Evolutionary conservation across 2,329 filamentous ascomycete genomes (phyloP), one percentile per base, ranked within the genome.

Genomic region (Xylariaceae sp.): DNA sequence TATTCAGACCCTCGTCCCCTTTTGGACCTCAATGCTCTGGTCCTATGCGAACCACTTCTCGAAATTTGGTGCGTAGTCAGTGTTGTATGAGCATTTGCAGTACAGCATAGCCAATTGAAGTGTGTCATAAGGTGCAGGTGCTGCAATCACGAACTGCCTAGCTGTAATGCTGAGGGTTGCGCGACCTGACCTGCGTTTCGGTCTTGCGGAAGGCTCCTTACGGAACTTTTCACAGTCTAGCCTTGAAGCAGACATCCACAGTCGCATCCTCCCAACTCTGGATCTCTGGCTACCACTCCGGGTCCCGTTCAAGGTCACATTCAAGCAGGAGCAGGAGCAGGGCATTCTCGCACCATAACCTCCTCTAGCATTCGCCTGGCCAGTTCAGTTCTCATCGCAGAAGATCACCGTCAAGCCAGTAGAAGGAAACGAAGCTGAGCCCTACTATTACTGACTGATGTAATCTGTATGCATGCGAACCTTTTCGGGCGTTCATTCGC

Each of bases 401-500:
- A 54, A 51, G 56, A 18, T 51, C 18, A 30, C 48, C 53, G 18
- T 50, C 23, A 35, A 49, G 47, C 30, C 39, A 56, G 56, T 53
- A 18, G 39, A 55, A 42, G 44, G 47, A 53, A 11, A 52, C 53
- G 45, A 47, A 49, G 53, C n/a, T 39, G 53, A 17, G 34, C 52
- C 56, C 51, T 34, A 51, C 55, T 55, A 23, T 44, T 42, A 47
- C 54, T 53, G 47, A 53, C 53, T 58, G 62, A 34, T 57, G 35
- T 30, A 30, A 30, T 30, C 23, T 30, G 23, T 56, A 56, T 61
- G 61, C 55, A 61, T 57, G 55, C 48, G 56, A 58, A 63, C 64
- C 63, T 64, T 59, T 64, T 66, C 62, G 57, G 57, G 62, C 56
- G 60, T 53, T 60, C 50, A 56, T 63, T 64, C 62, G 63, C 56